A percentile compares a stretch with the other conserved stretches of the same genome.
These are phyloP conservation scores for Teratosphaeria zuluensis DNA, from an alignment of 2,329 filamentous ascomycete genomes.

Conservation along the genomic window DNA sequence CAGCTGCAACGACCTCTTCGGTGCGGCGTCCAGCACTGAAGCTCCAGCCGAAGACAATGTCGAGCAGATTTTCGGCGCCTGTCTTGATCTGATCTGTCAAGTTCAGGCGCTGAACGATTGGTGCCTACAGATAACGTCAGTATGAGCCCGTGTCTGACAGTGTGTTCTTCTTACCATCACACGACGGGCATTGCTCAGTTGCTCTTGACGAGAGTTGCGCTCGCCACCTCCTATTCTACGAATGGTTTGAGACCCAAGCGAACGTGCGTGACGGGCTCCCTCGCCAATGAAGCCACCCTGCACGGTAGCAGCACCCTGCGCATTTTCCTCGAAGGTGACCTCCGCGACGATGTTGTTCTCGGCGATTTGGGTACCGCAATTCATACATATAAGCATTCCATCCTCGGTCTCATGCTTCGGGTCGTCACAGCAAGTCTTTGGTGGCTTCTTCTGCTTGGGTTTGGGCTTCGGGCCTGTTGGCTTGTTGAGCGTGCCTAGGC, in stretches of 20 bases:
- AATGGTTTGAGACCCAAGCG: constrained; percentile 40
- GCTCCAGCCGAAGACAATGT: constrained; percentile 49
- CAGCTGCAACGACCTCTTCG: constrained; percentile 78
- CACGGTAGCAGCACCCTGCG: constrained; percentile 76
- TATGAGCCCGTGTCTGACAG: no score
- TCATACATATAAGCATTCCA: constrained; percentile 53
- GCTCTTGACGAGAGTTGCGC: constrained; percentile 49
- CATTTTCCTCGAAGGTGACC: constrained; percentile 80
- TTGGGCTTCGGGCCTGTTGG: constrained; percentile 1
- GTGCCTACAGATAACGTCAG: constrained; percentile 5
- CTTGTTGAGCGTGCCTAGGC: constrained; percentile 3
- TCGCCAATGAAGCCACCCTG: constrained; percentile 83
- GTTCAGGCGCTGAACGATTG: constrained; percentile 29
- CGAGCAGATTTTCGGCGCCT: constrained; percentile 34
- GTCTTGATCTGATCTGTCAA: constrained; percentile 28
- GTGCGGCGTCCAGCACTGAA: constrained; percentile 76
- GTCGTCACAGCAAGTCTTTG: constrained; percentile 15
- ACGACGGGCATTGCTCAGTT: constrained; percentile 34
- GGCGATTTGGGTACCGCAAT: constrained; percentile 74
- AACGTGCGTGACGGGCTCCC: constrained; percentile 70
- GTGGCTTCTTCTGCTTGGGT: constrained; percentile 4
- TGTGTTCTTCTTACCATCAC: constrained; percentile 19
- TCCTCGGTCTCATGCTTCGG: constrained; percentile 23
- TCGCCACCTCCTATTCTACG: constrained; percentile 36
- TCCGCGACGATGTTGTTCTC: constrained; percentile 88